Evolutionary conservation across 2,329 filamentous ascomycete species (phyloP).

Genomic region (Amauroascus niger): DNA sequence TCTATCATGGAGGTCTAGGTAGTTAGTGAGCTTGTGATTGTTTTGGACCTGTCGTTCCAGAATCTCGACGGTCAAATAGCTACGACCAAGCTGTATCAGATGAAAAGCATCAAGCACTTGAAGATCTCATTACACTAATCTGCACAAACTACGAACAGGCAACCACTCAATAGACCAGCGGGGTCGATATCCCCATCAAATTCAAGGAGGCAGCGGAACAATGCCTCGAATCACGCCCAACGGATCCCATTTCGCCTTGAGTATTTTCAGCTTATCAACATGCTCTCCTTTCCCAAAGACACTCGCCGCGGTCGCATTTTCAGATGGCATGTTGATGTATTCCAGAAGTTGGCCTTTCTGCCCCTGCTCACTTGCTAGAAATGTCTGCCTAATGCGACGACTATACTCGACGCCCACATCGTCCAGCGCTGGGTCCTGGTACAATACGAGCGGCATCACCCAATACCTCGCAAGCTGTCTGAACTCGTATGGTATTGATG

Average conservation of each 20-base stretch:
- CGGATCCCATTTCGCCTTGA: conserved; percentile 3
- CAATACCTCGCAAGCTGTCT: conserved; percentile 3
- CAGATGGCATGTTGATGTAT: conserved; percentile 5
- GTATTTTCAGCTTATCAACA: neutral
- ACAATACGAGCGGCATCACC: conserved; percentile 9
- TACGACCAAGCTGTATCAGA: too few relatives aligned
- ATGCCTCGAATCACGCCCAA: conserved; percentile 1
- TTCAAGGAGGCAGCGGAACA: neutral
- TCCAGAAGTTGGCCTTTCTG: neutral
- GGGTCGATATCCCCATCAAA: too few relatives aligned
- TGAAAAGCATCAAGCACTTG: too few relatives aligned
- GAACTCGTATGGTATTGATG: neutral
- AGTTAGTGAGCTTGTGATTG: too few relatives aligned
- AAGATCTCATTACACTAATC: too few relatives aligned
- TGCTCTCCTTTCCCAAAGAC: neutral
- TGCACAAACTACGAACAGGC: too few relatives aligned
- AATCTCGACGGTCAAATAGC: too few relatives aligned
- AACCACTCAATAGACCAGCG: too few relatives aligned
- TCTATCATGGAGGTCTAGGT: too few relatives aligned
- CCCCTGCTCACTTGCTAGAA: neutral
- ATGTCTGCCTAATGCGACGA: neutral
- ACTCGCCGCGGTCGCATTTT: neutral
- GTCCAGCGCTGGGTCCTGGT: neutral
- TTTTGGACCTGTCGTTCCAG: too few relatives aligned
- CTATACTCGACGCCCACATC: neutral